phyloP scores from a whole-genome alignment of 345 rosid genomes.

The Eucalyptus lansdowneana region DNA sequence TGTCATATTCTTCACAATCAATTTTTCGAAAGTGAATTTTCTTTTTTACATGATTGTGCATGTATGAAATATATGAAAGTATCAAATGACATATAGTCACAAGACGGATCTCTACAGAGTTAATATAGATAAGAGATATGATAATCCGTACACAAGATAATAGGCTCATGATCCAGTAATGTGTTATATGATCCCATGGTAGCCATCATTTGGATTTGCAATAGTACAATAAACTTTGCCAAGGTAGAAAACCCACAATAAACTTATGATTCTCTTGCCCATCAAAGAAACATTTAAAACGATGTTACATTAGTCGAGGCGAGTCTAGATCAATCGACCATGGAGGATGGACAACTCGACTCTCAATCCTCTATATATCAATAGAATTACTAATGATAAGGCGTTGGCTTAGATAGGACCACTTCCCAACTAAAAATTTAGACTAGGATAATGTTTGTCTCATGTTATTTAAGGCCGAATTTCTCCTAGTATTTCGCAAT shows the following conservation, averaged over 20 bases:
- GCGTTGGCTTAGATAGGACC: background rate
- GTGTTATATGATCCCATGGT: background rate
- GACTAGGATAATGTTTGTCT: background rate
- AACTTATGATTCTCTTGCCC: background rate
- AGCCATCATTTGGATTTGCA: background rate
- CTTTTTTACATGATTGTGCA: background rate
- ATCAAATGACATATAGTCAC: fast-evolving
- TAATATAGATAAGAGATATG: background rate
- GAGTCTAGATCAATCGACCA: background rate
- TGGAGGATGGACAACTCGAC: background rate
- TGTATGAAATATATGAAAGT: background rate
- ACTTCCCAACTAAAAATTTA: background rate
- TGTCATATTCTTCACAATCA: fast-evolving
- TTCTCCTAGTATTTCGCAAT: background rate
- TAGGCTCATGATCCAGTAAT: background rate
- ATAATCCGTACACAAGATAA: background rate
- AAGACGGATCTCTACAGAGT: fast-evolving
- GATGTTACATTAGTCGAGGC: background rate
- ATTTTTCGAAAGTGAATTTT: background rate
- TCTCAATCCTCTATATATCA: background rate
- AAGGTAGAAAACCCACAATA: background rate
- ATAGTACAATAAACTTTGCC: background rate
- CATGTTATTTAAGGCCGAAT: background rate
- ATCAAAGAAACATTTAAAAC: fast-evolving
- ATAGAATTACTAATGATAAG: background rate